phyloP scores from a whole-genome alignment of 2,329 filamentous ascomycete species.

The Nannizzia gypsea region DNA sequence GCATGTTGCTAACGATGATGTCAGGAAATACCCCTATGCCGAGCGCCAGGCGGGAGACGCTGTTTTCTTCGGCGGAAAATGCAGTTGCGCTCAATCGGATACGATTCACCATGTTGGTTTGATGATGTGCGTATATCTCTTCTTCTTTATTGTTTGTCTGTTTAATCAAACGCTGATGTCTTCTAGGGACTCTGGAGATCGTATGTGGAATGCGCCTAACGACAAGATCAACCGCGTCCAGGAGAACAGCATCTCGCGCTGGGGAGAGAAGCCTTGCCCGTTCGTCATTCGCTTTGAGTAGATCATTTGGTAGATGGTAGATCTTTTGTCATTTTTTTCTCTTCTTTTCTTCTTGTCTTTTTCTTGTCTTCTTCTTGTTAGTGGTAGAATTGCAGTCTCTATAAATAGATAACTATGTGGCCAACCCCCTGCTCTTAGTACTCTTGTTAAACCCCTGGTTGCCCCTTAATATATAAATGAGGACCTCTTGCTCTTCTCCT shows the following conservation, averaged over 20 bases:
- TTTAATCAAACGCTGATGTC: background rate
- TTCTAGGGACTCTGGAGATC: slow-evolving; percentile 18
- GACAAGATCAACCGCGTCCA: slow-evolving; percentile 18
- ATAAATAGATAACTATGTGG: too few species aligned
- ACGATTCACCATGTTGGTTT: slow-evolving; percentile 16
- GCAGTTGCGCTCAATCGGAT: slow-evolving; percentile 5
- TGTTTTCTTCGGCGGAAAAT: slow-evolving; percentile 17
- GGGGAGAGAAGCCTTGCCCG: slow-evolving; percentile 17
- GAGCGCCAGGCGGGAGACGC: slow-evolving; percentile 19
- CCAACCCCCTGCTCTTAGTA: too few species aligned
- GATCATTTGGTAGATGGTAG: background rate
- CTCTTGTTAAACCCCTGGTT: too few species aligned
- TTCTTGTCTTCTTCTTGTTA: background rate
- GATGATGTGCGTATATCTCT: slow-evolving; percentile 19
- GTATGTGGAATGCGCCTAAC: slow-evolving; percentile 22
- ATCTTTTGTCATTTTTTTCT: too few species aligned
- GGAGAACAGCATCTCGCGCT: slow-evolving; percentile 17
- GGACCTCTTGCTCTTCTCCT: too few species aligned
- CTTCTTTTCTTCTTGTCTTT: background rate
- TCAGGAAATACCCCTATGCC: slow-evolving; percentile 17
- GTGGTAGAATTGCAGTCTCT: too few species aligned
- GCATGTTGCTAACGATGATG: background rate
- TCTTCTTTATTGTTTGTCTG: background rate
- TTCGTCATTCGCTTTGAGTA: slow-evolving; percentile 16
- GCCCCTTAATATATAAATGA: too few species aligned